phyloP scores from a whole-genome alignment of 805 yeast species.

The Kodamaea laetipori region DNA sequence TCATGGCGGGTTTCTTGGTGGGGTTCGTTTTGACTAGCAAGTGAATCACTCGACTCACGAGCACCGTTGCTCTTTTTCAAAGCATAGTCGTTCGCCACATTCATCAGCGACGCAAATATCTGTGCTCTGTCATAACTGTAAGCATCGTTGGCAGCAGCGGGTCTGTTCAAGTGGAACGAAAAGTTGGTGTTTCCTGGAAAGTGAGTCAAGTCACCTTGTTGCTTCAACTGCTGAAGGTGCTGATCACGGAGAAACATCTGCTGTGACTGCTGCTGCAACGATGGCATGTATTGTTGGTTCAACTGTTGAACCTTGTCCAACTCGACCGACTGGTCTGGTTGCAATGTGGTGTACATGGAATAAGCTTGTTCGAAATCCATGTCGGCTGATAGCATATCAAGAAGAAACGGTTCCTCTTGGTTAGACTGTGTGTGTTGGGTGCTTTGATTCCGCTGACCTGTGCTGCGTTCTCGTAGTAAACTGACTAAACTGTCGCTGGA shows the following conservation, averaged over 20 bases:
- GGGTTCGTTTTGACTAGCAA: background rate
- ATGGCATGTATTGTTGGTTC: constrained; percentile 24
- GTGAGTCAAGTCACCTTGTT: background rate
- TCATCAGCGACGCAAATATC: constrained; percentile 6
- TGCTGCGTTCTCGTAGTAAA: constrained; percentile 4
- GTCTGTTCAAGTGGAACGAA: constrained; percentile 7
- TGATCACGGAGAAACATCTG: constrained; percentile 5
- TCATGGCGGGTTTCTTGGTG: background rate
- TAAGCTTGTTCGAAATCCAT: constrained; percentile 51
- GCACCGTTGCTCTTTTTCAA: background rate
- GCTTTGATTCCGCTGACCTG: background rate
- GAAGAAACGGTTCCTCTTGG: constrained; percentile 8
- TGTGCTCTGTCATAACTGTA: constrained; percentile 13
- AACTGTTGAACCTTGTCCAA: constrained; percentile 40
- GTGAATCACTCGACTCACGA: no score
- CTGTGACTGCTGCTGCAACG: constrained; percentile 7
- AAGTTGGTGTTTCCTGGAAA: constrained; percentile 13
- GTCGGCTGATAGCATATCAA: constrained; percentile 40
- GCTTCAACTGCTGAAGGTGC: constrained; percentile 8
- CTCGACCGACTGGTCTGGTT: constrained; percentile 40
- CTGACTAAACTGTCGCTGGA: background rate
- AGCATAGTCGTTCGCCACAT: background rate
- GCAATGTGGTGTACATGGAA: constrained; percentile 39
- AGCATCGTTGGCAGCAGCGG: constrained; percentile 1
- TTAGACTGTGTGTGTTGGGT: background rate